These are phyloP conservation scores for Colletotrichum noveboracense DNA, from an alignment of 2,329 filamentous ascomycete genomes.

Conservation along the genomic window DNA sequence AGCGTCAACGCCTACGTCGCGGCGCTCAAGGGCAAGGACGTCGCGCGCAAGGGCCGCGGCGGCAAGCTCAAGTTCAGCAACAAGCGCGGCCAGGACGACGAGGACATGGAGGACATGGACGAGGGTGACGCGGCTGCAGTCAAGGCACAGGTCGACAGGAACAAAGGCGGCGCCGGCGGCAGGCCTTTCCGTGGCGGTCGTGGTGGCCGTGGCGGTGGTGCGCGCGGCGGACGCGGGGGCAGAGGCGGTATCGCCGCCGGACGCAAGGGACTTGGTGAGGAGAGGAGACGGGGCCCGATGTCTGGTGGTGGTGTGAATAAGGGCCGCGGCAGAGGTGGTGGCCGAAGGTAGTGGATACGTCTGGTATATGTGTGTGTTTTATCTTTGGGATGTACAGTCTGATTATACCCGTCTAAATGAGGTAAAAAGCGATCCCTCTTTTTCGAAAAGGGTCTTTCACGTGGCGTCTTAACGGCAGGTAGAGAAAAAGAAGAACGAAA, in stretches of 20 bases:
- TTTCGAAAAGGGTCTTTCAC: conserved; percentile 1
- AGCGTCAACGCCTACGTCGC: conserved; percentile 74
- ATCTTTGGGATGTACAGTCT: conserved; percentile 18
- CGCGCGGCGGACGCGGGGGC: conserved; percentile 45
- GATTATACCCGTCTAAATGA: conserved; percentile 24
- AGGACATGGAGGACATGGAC: conserved; percentile 59
- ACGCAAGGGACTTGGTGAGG: conserved; percentile 55
- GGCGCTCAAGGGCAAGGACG: conserved; percentile 71
- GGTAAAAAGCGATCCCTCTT: conserved; percentile 14
- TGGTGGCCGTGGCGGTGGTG: conserved; percentile 33
- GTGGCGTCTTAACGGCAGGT: conserved; percentile 14
- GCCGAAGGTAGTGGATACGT: conserved; percentile 16
- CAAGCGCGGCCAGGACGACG: conserved; percentile 53
- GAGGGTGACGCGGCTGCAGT: conserved; percentile 57
- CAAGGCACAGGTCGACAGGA: conserved; percentile 51
- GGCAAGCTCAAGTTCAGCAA: conserved; percentile 77
- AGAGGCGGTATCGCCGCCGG: conserved; percentile 52
- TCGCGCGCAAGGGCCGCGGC: conserved; percentile 66
- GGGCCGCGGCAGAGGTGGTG: conserved; percentile 3
- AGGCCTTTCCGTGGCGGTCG: conserved; percentile 33
- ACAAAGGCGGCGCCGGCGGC: conserved; percentile 31
- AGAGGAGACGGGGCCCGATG: conserved; percentile 44
- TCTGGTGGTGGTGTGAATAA: conserved; percentile 18
- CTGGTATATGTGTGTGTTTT: background rate
- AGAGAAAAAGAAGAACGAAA: conserved; percentile 10